Evolutionary conservation across 345 rosid genomes (phyloP).

Genomic region (Limnanthes douglasii): DNA sequence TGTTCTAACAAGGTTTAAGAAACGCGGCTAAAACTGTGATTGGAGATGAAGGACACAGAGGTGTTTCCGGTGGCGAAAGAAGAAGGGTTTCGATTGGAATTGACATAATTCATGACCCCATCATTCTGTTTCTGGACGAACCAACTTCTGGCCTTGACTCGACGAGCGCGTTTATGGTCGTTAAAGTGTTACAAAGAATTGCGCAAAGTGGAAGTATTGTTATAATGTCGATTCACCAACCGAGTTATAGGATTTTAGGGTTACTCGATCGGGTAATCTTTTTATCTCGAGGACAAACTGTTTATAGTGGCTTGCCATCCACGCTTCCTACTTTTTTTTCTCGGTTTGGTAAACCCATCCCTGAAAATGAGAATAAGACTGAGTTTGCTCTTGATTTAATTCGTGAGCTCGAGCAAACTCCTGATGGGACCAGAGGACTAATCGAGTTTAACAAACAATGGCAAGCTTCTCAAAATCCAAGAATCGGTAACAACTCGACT

Average conservation of each 20-base stretch:
- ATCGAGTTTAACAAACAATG: constrained; percentile 73
- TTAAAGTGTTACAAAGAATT: constrained; percentile 74
- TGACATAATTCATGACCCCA: constrained; percentile 78
- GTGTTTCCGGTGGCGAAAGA: constrained; percentile 88
- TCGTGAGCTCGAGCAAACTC: constrained; percentile 66
- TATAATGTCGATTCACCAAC: constrained; percentile 90
- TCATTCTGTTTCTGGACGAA: constrained; percentile 74
- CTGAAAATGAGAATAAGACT: constrained; percentile 68
- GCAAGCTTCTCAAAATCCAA: constrained; percentile 16
- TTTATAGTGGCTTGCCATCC: constrained; percentile 52
- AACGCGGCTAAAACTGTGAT: constrained; percentile 76
- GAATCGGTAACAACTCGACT: constrained; percentile 1
- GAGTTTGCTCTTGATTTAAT: constrained; percentile 84
- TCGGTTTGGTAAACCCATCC: constrained; percentile 74
- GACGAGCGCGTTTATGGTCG: constrained; percentile 89
- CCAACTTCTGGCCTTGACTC: constrained; percentile 96
- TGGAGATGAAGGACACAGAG: constrained; percentile 93
- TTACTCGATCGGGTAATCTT: constrained; percentile 62
- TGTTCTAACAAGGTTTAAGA: no score
- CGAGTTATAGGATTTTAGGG: constrained; percentile 73
- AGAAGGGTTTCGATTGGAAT: constrained; percentile 78
- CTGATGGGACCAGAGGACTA: constrained; percentile 43
- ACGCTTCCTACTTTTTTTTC: constrained; percentile 46
- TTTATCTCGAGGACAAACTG: constrained; percentile 69
- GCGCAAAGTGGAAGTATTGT: constrained; percentile 88